A percentile compares a stretch with the other conserved stretches of the same genome.
These are phyloP conservation scores for Sporisorium graminicola DNA, from an alignment of 1,284 basidiomycete species.

Conservation along the genomic window DNA sequence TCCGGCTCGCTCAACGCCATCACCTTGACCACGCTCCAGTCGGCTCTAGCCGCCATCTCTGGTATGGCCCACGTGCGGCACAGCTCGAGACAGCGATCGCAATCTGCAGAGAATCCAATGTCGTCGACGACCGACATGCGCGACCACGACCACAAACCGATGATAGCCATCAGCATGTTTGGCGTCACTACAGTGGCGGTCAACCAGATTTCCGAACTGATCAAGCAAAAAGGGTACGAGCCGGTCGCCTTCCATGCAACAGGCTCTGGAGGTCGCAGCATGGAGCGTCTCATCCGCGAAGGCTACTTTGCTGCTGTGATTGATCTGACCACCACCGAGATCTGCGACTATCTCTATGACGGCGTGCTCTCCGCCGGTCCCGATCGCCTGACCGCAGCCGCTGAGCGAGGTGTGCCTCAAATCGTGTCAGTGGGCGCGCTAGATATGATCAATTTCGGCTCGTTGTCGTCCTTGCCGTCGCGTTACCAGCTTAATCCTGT, in stretches of 20 bases:
- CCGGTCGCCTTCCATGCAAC: slow-evolving; percentile 51
- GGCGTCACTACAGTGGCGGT: slow-evolving; percentile 43
- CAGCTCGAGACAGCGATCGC: neutral
- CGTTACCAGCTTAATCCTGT: slow-evolving; percentile 6
- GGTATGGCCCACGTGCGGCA: slow-evolving; percentile 34
- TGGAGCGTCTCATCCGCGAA: slow-evolving; percentile 43
- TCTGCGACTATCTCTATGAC: slow-evolving; percentile 39
- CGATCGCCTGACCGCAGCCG: slow-evolving; percentile 37
- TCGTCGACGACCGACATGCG: neutral
- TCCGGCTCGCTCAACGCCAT: slow-evolving; percentile 44
- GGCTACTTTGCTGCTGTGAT: slow-evolving; percentile 41
- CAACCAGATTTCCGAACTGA: slow-evolving; percentile 31
- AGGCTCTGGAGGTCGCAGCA: slow-evolving; percentile 40
- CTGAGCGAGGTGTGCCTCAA: slow-evolving; percentile 23
- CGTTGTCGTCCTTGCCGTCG: slow-evolving; percentile 21
- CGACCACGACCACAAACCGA: slow-evolving; percentile 20
- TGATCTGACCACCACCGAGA: slow-evolving; percentile 48
- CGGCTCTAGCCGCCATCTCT: slow-evolving; percentile 33
- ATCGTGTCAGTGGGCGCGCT: slow-evolving; percentile 44
- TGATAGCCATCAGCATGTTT: slow-evolving; percentile 49
- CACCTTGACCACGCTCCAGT: slow-evolving; percentile 27
- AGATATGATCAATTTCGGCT: slow-evolving; percentile 54
- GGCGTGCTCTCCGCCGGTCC: slow-evolving; percentile 43
- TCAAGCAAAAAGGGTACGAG: slow-evolving; percentile 32
- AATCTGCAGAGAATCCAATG: no score